phyloP scores from a whole-genome alignment of 2,329 filamentous ascomycete species.

The Purpureocillium lavendulum region DNA sequence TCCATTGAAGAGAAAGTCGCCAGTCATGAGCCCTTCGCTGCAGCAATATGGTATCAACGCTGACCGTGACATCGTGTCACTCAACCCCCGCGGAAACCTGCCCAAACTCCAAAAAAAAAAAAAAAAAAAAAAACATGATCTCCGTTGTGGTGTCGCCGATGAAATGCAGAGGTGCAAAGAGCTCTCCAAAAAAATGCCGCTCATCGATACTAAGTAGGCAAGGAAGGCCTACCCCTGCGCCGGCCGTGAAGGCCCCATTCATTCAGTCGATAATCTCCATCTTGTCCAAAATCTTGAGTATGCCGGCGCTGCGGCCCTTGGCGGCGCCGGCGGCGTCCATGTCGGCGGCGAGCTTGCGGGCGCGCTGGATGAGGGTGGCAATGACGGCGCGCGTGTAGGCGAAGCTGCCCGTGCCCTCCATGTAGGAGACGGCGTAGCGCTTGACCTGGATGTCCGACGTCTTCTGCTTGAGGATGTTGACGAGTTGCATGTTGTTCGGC shows the following conservation, averaged over 20 bases:
- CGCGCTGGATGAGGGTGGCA: constrained; percentile 53
- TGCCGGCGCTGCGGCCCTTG: constrained; percentile 45
- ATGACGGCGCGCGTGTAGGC: constrained; percentile 70
- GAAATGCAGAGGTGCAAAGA: too few species aligned
- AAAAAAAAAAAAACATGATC: too few species aligned
- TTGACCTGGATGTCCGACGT: constrained; percentile 83
- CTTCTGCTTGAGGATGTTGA: constrained; percentile 90
- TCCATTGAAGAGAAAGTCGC: too few species aligned
- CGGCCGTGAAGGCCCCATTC: not conserved
- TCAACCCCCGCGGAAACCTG: too few species aligned
- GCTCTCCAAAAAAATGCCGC: too few species aligned
- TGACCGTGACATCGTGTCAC: too few species aligned
- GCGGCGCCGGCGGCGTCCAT: constrained; percentile 56
- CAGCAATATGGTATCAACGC: too few species aligned
- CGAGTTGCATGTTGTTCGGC: constrained; percentile 65
- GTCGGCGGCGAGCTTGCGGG: constrained; percentile 52
- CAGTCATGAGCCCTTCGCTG: too few species aligned
- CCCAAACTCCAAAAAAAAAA: too few species aligned
- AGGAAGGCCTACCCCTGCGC: not conserved
- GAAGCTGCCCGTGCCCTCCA: constrained; percentile 86
- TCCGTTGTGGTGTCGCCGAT: too few species aligned
- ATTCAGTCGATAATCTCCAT: constrained; percentile 33
- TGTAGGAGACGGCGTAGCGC: constrained; percentile 80
- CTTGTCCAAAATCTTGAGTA: constrained; percentile 61
- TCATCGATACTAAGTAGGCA: not conserved